These are phyloP conservation scores for Diaporthe sp. DNA, from an alignment of 2,329 filamentous ascomycete genomes.

Conservation along the genomic window DNA sequence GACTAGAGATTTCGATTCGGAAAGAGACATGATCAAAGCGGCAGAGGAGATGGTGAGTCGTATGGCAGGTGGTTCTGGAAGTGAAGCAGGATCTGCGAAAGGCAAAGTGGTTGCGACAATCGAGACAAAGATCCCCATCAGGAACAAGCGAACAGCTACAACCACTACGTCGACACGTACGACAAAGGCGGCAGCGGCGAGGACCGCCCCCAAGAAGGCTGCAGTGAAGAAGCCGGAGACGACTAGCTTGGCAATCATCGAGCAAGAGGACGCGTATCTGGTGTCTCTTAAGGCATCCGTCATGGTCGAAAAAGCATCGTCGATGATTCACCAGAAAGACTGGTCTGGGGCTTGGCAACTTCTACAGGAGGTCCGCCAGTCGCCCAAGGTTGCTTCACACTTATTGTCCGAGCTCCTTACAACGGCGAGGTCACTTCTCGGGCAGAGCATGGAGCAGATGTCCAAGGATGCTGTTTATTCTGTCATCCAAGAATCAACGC, in stretches of 20 bases:
- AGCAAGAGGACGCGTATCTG: constrained; percentile 50
- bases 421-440: constrained; percentile 76
- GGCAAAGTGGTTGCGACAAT: constrained; percentile 48
- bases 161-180: constrained; percentile 46
- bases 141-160: constrained; percentile 47
- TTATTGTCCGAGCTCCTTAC: constrained; percentile 65
- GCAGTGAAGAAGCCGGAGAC: constrained; percentile 21
- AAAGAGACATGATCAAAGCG: constrained; percentile 58
- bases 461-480: constrained; percentile 87
- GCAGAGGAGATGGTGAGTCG: constrained; percentile 63
- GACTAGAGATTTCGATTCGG: constrained; percentile 59
- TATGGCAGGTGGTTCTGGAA: constrained; percentile 44
- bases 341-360: constrained; percentile 58
- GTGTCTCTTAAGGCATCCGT: constrained; percentile 56
- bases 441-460: constrained; percentile 79
- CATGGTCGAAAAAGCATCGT: constrained; percentile 58
- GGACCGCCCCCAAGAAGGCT: constrained; percentile 42
- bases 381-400: constrained; percentile 47
- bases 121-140: constrained; percentile 52
- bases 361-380: constrained; percentile 37
- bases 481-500: constrained; percentile 90
- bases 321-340: constrained; percentile 63
- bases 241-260: constrained; percentile 44
- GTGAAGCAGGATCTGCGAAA: background rate
- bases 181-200: constrained; percentile 43